Conservation (phyloP, 2,329 filamentous ascomycete genomes). For the Periconia digitata region DNA sequence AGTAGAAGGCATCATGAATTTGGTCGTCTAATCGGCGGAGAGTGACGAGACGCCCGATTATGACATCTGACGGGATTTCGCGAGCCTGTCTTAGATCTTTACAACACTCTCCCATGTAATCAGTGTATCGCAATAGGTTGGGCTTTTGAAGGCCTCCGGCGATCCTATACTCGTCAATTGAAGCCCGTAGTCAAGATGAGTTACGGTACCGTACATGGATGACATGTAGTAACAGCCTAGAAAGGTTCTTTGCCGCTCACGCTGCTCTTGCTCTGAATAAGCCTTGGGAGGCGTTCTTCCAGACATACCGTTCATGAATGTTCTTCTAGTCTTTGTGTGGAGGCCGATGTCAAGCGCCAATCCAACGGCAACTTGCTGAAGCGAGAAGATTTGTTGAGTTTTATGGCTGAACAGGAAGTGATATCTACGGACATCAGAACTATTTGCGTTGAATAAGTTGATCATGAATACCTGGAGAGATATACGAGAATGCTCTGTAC, state of each 20-base stretch:
- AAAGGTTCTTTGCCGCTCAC: conserved; percentile 33
- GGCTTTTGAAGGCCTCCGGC: conserved; percentile 33
- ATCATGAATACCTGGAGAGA: conserved; percentile 27
- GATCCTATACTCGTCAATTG: conserved; percentile 19
- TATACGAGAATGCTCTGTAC: conserved; percentile 39
- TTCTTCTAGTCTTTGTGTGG: conserved; percentile 19
- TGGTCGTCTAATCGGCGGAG: conserved; percentile 37
- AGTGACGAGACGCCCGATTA: conserved; percentile 24
- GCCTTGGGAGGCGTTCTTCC: conserved; percentile 15
- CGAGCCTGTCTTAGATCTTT: conserved; percentile 15
- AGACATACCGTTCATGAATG: conserved; percentile 16
- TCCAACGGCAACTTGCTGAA: conserved; percentile 34
- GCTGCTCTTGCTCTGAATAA: conserved; percentile 16
- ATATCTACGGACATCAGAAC: conserved; percentile 27
- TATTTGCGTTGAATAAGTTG: neutral
- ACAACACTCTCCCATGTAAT: conserved; percentile 32
- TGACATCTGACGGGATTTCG: conserved; percentile 30
- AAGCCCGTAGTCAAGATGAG: conserved; percentile 2
- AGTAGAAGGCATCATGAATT: conserved; percentile 32
- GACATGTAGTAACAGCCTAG: conserved; percentile 39
- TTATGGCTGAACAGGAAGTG: conserved; percentile 40
- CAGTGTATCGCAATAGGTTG: conserved; percentile 31
- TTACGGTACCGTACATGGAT: conserved; percentile 30
- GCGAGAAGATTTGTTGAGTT: conserved; percentile 35
- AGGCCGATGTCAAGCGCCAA: conserved; percentile 36